Evolutionary conservation across 306 rosid species (phyloP).

Genomic region (Cucurbita maxima): DNA sequence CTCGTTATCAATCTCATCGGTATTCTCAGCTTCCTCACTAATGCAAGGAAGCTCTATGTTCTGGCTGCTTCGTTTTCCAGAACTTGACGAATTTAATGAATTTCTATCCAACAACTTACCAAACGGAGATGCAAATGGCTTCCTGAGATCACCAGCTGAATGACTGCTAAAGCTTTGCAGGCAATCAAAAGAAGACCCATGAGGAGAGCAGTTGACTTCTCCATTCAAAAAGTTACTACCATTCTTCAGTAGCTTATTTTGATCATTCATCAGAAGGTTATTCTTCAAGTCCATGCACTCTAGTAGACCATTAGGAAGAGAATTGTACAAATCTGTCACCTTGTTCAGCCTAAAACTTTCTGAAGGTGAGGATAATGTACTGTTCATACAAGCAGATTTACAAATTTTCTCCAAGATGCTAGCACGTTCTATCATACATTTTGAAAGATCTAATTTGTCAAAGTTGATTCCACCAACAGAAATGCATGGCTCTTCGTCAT

Average conservation of each 20-base stretch:
- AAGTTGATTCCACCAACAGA: constrained; percentile 27
- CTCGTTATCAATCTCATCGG: constrained; percentile 42
- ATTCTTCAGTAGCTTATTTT: constrained; percentile 7
- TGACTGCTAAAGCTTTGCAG: constrained; percentile 25
- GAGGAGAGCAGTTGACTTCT: constrained; percentile 9
- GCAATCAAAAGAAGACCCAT: constrained; percentile 43
- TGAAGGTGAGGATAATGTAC: constrained; percentile 43
- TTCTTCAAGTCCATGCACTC: constrained; percentile 34
- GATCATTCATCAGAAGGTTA: constrained; percentile 21
- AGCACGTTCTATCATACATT: constrained; percentile 26
- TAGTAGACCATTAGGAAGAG: constrained; percentile 62
- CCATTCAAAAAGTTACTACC: constrained; percentile 9
- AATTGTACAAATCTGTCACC: constrained; percentile 17
- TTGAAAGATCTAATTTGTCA: constrained; percentile 29
- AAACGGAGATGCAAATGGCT: constrained; percentile 38
- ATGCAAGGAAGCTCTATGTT: constrained; percentile 80
- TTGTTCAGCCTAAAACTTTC: constrained; percentile 23
- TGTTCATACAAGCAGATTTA: constrained; percentile 39
- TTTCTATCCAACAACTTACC: constrained; percentile 62
- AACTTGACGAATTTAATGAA: constrained; percentile 39
- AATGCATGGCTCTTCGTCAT: constrained; percentile 28
- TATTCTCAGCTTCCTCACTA: constrained; percentile 67
- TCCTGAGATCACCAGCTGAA: constrained; percentile 22
- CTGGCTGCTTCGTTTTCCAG: constrained; percentile 49
- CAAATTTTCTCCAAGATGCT: constrained; percentile 40